Base-by-base conservation (phyloP, 805 yeast genomes). In the Scheffersomyces coipomensis region DNA sequence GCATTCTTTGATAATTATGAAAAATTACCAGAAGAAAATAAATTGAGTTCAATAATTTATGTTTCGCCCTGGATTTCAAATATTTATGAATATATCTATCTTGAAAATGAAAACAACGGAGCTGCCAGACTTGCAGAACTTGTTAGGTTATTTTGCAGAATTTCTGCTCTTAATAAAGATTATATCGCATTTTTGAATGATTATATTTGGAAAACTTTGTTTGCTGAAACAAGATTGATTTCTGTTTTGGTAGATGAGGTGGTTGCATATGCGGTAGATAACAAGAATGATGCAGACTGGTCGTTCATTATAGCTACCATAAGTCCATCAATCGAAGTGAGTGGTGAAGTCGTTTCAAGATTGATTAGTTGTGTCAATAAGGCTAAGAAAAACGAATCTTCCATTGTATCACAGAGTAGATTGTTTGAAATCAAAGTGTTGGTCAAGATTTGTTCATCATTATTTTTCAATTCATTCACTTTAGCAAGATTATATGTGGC, bases 41-140 rank as follows among this genome's bases (percentile, higher is more conserved):
- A 67, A 35, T 48, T 68, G n/a, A 62, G 72, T 40, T 72, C 79
- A 1, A 68, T 69, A 15, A 52, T 74, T 37, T 81, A 80, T 51
- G 64, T 81, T 9, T 67, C 85, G 0, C 90, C 93, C 2, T 88
- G 96, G 95, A 69, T 85, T 12, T 74, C 74, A 18, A 84, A 87
- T 49, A 67, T 87, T 18, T 78, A 79, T 53, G 67, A 70, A 11
- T 59, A 78, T 47, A 81, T 86, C 6, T 83, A 70, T 51, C 50
- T 73, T 30, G 68, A 66, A 13, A 79, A 76, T 48, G 79, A 77
- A 19, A 75, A 72, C 22, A 68, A 64, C 40, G 93, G 95, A 0
- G 71, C 78, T 1, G 83, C 78, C 37, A 68, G 76, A 39, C 74
- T 83, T 5, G 73, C 83, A 1, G 79, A 75, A 33, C 60, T 87